Evolutionary conservation across 306 rosid genomes (phyloP).

Genomic region (Acacia melanoxylon): DNA sequence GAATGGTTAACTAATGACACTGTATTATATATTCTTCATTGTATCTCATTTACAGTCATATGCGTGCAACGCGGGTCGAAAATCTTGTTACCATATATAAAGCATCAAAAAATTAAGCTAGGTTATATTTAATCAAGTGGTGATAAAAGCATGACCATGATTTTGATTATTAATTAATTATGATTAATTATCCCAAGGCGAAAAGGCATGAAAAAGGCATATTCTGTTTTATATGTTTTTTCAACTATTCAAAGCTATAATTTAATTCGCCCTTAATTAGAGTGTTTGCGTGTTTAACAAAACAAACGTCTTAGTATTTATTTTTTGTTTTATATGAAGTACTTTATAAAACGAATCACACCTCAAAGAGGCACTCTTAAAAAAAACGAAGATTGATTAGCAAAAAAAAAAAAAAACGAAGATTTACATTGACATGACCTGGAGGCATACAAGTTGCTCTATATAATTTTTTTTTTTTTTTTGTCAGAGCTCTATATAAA

Average conservation of each 20-base stretch:
- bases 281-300: neutral
- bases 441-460: neutral
- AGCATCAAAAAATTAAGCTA: neutral
- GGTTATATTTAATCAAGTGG: neutral
- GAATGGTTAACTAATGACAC: too few species aligned
- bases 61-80: too few species aligned
- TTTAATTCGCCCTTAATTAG: neutral
- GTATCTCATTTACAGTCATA: too few species aligned
- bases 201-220: conserved; percentile 9
- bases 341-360: neutral
- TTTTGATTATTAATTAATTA: neutral
- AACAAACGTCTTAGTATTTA: neutral
- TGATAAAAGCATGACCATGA: neutral
- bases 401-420: too few species aligned
- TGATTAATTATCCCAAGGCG: neutral
- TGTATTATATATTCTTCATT: too few species aligned
- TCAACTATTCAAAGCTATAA: neutral
- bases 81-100: too few species aligned
- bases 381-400: too few species aligned
- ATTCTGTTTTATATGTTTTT: neutral
- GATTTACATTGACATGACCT: neutral
- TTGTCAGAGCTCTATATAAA: neutral
- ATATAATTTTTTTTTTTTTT: neutral
- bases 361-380: neutral
- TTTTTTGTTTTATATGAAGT: neutral